Base-by-base conservation (phyloP, 176 grass and related monocot genomes). In the Tillandsia leiboldiana region DNA sequence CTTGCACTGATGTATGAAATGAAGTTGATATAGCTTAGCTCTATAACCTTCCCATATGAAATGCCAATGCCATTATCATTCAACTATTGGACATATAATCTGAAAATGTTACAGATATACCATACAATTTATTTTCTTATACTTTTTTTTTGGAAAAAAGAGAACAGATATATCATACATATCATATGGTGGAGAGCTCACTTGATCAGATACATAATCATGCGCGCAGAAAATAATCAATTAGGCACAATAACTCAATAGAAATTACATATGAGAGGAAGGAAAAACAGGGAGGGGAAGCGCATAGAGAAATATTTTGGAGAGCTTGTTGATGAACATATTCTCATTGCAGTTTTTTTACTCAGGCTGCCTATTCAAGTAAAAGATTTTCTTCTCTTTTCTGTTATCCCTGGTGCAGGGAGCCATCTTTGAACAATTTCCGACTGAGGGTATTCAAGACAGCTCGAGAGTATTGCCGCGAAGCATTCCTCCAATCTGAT, bases 401-500 rank as follows among this genome's bases (percentile, higher is more conserved):
- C 54, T 59, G n/a, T 20, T 15, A 17, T 59, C n/a, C 3, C 20
- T 59, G 54, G n/a, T 20, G 15, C 54, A 59, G 20, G 54, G n/a
- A 59, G 3, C 26, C 52, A 63, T 53, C 76, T 87, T 86, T 82
- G 76, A 84, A 83, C 74, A 96, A 27, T 75, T 59, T 91, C 48
- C 51, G 81, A 81, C 86, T 96, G 67, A 91, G 85, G 76, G 54
- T 78, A 64, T 70, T 84, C 57, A 84, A 84, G 63, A 81, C 70
- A 10, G 75, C 75, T 82, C 71, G 77, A 47, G 88, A 91, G 78
- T 82, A 91, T 29, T 63, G 78, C 14, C 73, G 79, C 50, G 92
- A 91, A 48, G 67, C 75, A 70, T 96, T 96, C 82, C 81, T 91
- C 88, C 88, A 87, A 59, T 96, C 88, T 58, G 88, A 76, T 67